A percentile compares a stretch with the other conserved stretches of the same genome.
Conservation (phyloP, 1,284 basidiomycete species). For the Chondrostereum purpureum region DNA sequence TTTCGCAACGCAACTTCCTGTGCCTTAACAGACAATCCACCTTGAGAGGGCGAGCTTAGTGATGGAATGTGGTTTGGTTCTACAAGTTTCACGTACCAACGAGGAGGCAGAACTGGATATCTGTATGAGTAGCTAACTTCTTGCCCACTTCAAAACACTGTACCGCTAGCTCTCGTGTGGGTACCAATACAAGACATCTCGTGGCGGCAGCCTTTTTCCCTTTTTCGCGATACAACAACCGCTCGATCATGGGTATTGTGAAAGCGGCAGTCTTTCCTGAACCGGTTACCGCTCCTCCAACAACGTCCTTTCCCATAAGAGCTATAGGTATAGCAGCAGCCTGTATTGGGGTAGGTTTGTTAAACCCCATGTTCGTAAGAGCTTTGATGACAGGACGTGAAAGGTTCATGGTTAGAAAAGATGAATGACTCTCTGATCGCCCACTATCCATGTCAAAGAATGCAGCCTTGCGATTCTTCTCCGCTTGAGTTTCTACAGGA, state of each 20-base stretch:
- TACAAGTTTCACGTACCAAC: constrained; percentile 55
- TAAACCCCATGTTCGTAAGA: constrained; percentile 75
- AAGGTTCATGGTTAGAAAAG: constrained; percentile 83
- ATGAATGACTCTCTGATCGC: constrained; percentile 43
- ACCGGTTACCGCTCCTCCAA: constrained; percentile 92
- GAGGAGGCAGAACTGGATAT: constrained; percentile 82
- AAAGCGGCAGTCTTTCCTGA: constrained; percentile 98
- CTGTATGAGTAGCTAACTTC: constrained; percentile 81
- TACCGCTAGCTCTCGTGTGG: constrained; percentile 90
- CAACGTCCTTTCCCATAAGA: constrained; percentile 89
- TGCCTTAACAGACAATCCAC: constrained; percentile 86
- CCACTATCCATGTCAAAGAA: constrained; percentile 70
- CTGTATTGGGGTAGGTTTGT: constrained; percentile 92
- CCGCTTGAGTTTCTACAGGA: constrained; percentile 55
- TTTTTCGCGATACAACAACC: constrained; percentile 83
- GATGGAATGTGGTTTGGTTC: not conserved
- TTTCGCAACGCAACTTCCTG: constrained; percentile 83
- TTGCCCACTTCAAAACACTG: constrained; percentile 91
- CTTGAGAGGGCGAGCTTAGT: constrained; percentile 28
- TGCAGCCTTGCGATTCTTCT: constrained; percentile 76
- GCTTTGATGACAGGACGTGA: constrained; percentile 87
- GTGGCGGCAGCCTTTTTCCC: constrained; percentile 84
- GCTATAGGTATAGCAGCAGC: constrained; percentile 89
- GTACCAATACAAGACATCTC: constrained; percentile 88
- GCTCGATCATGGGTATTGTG: constrained; percentile 89